Evolutionary conservation across 352 stramenopile genomes (phyloP), one percentile per base, ranked within the genome.

Genomic region (Pythium periplocum): DNA sequence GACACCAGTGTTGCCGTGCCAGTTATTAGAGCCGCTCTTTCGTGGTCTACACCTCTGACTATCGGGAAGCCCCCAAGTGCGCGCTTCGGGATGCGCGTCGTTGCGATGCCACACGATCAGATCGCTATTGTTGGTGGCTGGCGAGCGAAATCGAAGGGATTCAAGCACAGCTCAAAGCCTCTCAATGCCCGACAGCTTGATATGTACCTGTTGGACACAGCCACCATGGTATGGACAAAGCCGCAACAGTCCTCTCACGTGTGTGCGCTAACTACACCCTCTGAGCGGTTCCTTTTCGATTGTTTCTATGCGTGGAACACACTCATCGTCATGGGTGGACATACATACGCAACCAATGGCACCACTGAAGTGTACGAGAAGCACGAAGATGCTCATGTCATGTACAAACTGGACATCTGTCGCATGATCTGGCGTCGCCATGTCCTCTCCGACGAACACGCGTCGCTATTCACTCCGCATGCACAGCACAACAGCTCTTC

Each of bases 371-470:
- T 10, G 4, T 63, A 68, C 51, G 31, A 2, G 0, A 3, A 30
- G 3, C 35, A n/a, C 6, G 30, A 35, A 4, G 45, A 62, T 6
- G 60, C 51, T 4, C 57, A 59, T 0, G 50, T 57, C 40, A 39
- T 88, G 26, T 90, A 78, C 62, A 86, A 80, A 34, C 68, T 90
- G 35, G 73, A 88, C 37, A 36, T 85, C 31, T 56, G 62, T 10
- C 70, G 63, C 39, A 88, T 90, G 78, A 86, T 90, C 56, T 90
- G 80, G 77, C 71, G 77, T 4, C 62, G 65, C 2, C 74, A 87
- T 11, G 61, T 63, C 32, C 57, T 70, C 9, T 39, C 58, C 10
- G 42, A 34, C 2, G 51, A 51, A n/a, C 38, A 64, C 12, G 61
- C 58, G 30, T 33, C 37, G 9, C n/a, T 55, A 4, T n/a, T 62